A percentile compares a stretch with the other conserved stretches of the same genome.
Evolutionary conservation across 441 rosid species (phyloP).

Genomic region (Gossypium trilobum): DNA sequence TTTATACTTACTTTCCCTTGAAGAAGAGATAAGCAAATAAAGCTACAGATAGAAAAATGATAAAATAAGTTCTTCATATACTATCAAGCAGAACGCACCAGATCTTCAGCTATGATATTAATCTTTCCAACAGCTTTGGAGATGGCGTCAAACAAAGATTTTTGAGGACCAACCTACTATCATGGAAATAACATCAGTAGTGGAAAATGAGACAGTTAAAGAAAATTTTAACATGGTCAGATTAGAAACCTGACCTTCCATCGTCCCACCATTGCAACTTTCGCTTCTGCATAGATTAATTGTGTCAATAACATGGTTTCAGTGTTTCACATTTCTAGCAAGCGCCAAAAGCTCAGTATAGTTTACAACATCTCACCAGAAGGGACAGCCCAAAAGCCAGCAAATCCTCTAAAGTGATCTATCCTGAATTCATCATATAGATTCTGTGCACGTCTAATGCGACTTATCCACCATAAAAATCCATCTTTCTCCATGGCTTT

Average conservation of each 20-base stretch:
- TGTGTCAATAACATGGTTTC: not conserved
- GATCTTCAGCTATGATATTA: conserved; percentile 82
- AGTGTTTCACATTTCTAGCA: conserved; percentile 9
- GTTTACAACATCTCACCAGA: conserved; percentile 52
- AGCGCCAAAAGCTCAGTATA: not conserved
- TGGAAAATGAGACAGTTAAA: conserved; percentile 18
- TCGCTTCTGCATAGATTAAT: conserved; percentile 59
- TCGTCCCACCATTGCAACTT: conserved; percentile 65
- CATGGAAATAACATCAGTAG: conserved; percentile 31
- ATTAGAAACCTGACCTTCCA: conserved; percentile 61
- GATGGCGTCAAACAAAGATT: conserved; percentile 75
- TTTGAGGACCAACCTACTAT: conserved; percentile 90
- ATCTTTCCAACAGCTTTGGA: conserved; percentile 57
- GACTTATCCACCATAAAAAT: conserved; percentile 81
- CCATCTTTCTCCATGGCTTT: conserved; percentile 79
- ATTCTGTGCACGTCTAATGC: conserved; percentile 62
- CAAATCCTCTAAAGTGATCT: conserved; percentile 95
- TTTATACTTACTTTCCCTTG: not conserved
- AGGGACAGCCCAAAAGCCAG: conserved; percentile 93
- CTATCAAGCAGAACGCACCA: conserved; percentile 46
- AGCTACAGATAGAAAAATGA: not conserved
- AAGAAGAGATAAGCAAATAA: not conserved
- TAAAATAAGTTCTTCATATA: not conserved
- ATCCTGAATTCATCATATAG: conserved; percentile 83
- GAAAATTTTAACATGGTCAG: conserved; percentile 16